A percentile compares a stretch with the other conserved stretches of the same genome.
phyloP scores from a whole-genome alignment of 768 basidiomycete genomes.

The Pleurotus tuber-regium region DNA sequence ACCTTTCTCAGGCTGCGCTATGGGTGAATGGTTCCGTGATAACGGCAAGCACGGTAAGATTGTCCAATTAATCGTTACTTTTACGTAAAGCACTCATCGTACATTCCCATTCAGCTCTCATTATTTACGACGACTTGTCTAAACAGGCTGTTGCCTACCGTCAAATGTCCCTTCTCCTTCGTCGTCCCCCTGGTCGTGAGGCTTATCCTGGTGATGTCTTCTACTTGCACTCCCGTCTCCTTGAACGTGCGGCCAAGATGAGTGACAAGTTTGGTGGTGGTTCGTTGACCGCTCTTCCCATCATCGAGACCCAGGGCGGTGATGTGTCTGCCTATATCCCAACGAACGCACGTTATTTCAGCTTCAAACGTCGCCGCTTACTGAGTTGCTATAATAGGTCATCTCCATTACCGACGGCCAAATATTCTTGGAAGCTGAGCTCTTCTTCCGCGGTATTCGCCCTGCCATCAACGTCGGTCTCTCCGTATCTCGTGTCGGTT shows the following conservation, averaged over 20 bases:
- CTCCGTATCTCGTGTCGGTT: slow-evolving; percentile 99
- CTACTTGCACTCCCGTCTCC: slow-evolving; percentile 99
- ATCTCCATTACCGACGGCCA: slow-evolving; percentile 99
- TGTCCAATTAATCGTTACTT: background rate
- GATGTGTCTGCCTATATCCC: slow-evolving; percentile 99
- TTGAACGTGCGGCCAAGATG: slow-evolving; percentile 99
- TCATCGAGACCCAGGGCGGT: slow-evolving; percentile 99
- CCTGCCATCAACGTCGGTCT: slow-evolving; percentile 99
- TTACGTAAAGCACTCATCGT: slow-evolving; percentile 11
- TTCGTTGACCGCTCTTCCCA: slow-evolving; percentile 96
- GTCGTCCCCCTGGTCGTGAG: slow-evolving; percentile 99
- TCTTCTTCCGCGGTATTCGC: slow-evolving; percentile 99
- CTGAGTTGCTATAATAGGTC: slow-evolving; percentile 50
- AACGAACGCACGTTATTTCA: slow-evolving; percentile 61
- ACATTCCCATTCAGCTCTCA: slow-evolving; percentile 60
- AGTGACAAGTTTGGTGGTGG: slow-evolving; percentile 98
- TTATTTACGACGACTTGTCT: slow-evolving; percentile 99
- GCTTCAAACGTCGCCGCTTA: background rate
- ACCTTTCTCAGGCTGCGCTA: slow-evolving; percentile 99
- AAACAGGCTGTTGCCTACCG: slow-evolving; percentile 99
- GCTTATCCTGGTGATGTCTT: slow-evolving; percentile 99
- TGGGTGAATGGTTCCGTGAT: slow-evolving; percentile 99
- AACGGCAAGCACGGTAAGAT: slow-evolving; percentile 95
- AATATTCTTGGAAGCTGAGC: slow-evolving; percentile 99
- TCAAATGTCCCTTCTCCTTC: slow-evolving; percentile 99